Conservation (phyloP, 352 stramenopile genomes). For the Globisporangium nodosum region DNA sequence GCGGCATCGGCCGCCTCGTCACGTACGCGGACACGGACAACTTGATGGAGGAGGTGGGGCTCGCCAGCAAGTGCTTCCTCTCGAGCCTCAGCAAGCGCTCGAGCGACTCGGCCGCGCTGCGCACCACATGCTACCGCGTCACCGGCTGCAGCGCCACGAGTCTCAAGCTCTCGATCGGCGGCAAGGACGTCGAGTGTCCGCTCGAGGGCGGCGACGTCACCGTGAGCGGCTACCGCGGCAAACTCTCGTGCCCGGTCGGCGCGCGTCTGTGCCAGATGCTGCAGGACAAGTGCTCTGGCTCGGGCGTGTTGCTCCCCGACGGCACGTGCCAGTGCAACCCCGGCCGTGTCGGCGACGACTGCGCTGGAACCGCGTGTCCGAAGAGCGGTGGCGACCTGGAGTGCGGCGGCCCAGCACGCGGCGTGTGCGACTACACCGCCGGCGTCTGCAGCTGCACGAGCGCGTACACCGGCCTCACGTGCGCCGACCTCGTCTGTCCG, state of each 20-base stretch:
- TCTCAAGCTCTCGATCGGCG: constrained; percentile 43
- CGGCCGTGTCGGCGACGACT: constrained; percentile 46
- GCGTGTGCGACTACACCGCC: constrained; percentile 40
- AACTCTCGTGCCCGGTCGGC: constrained; percentile 38
- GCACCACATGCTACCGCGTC: constrained; percentile 56
- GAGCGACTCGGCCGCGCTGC: constrained; percentile 21
- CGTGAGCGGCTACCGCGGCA: constrained; percentile 43
- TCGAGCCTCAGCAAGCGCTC: constrained; percentile 54
- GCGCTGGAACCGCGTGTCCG: constrained; percentile 46
- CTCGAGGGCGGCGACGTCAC: constrained; percentile 47
- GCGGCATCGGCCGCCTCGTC: constrained; percentile 34
- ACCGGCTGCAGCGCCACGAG: constrained; percentile 33
- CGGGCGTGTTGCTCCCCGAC: constrained; percentile 43
- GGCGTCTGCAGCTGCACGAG: constrained; percentile 41
- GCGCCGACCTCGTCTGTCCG: constrained; percentile 54
- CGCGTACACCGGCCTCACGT: constrained; percentile 51
- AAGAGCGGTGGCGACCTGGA: constrained; percentile 21
- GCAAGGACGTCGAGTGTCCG: constrained; percentile 49
- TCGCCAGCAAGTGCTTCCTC: constrained; percentile 63
- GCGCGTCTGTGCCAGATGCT: constrained; percentile 59
- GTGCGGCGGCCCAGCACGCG: constrained; percentile 32
- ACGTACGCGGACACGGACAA: constrained; percentile 35
- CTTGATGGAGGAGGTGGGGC: constrained; percentile 46
- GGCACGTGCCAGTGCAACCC: constrained; percentile 53
- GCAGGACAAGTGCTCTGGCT: constrained; percentile 60